Evolutionary conservation across 2,329 filamentous ascomycete genomes (phyloP).

Genomic region (Aspergillus fischeri): DNA sequence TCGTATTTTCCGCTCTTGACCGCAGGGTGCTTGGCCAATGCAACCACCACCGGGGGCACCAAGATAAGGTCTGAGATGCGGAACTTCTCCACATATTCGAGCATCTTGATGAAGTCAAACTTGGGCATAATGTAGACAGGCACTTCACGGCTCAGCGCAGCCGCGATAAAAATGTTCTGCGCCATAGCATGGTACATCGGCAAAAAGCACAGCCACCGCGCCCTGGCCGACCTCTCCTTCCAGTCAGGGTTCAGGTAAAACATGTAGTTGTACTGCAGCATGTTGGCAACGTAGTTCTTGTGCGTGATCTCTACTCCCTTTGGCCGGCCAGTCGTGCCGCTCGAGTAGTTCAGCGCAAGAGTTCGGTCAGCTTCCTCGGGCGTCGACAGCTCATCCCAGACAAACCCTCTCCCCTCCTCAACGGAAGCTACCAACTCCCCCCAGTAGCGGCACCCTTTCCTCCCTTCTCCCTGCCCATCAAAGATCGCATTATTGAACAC

Average conservation of each 20-base stretch:
- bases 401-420: constrained; percentile 53
- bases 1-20: constrained; percentile 57
- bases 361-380: constrained; percentile 40
- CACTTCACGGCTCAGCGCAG: constrained; percentile 46
- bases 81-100: constrained; percentile 64
- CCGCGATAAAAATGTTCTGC: constrained; percentile 67
- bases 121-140: constrained; percentile 74
- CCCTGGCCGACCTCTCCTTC: constrained; percentile 39
- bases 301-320: constrained; percentile 85
- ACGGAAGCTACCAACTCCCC: constrained; percentile 54
- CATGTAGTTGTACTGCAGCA: constrained; percentile 55
- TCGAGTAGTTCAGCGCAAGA: constrained; percentile 70
- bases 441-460: constrained; percentile 57
- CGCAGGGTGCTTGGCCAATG: constrained; percentile 67
- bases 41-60: constrained; percentile 72
- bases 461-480: constrained; percentile 36
- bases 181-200: constrained; percentile 73
- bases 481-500: constrained; percentile 59
- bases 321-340: constrained; percentile 71
- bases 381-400: constrained; percentile 50
- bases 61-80: constrained; percentile 63
- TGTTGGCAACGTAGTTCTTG: constrained; percentile 69
- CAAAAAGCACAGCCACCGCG: constrained; percentile 60
- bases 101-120: constrained; percentile 71
- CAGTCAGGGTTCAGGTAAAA: constrained; percentile 47